A percentile compares a stretch with the other conserved stretches of the same genome.
These are phyloP conservation scores for Verbascum thapsus DNA, from an alignment of 257 asterid genomes.

Conservation along the genomic window DNA sequence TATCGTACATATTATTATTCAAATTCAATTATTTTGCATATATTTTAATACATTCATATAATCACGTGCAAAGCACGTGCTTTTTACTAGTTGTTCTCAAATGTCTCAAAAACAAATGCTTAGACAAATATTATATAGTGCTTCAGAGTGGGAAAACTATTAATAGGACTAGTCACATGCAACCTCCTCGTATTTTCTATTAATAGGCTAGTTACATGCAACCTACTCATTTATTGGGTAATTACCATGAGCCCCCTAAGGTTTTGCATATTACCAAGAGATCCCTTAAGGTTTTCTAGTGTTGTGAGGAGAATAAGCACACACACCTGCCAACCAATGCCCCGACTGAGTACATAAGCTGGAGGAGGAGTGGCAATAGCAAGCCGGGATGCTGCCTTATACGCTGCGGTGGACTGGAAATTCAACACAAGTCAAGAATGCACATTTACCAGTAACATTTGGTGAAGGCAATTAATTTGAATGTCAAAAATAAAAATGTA, in stretches of 20 bases:
- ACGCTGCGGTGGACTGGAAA: slow-evolving; percentile 93
- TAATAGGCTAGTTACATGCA: too few species aligned
- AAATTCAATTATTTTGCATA: too few species aligned
- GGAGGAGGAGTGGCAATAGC: slow-evolving; percentile 99
- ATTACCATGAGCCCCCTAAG: too few species aligned
- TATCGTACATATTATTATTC: too few species aligned
- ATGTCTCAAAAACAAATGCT: not conserved
- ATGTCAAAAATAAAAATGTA: not conserved
- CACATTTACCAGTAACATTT: not conserved
- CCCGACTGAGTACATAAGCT: slow-evolving; percentile 95
- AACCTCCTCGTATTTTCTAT: too few species aligned
- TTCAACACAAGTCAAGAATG: slow-evolving; percentile 18
- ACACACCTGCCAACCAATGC: slow-evolving; percentile 98
- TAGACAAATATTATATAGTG: not conserved
- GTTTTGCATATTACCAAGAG: too few species aligned
- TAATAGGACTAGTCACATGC: too few species aligned
- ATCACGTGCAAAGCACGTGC: too few species aligned
- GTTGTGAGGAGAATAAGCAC: not conserved
- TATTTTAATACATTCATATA: too few species aligned
- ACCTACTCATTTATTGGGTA: too few species aligned
- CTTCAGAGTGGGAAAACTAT: not conserved
- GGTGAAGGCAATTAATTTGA: not conserved
- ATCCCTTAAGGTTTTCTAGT: not conserved
- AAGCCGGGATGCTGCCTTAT: slow-evolving; percentile 95
- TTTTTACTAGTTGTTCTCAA: too few species aligned